phyloP scores from a whole-genome alignment of 2,329 filamentous ascomycete genomes.

The Monosporascus sp. region DNA sequence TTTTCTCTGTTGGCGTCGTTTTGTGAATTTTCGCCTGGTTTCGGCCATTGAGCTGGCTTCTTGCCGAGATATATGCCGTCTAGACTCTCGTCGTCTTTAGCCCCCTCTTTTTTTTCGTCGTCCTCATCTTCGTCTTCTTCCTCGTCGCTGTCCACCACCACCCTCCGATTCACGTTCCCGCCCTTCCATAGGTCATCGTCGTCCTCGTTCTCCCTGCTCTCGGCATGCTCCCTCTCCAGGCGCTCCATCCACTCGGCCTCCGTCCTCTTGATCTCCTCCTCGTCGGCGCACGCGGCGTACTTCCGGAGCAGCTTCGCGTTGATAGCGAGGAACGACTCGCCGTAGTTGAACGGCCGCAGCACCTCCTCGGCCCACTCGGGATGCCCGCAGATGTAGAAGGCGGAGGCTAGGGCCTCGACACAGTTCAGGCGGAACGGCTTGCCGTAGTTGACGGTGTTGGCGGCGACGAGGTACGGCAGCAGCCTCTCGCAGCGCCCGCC shows the following conservation, averaged over 20 bases:
- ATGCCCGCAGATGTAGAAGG: conserved; percentile 89
- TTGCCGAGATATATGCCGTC: conserved; percentile 59
- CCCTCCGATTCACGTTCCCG: conserved; percentile 75
- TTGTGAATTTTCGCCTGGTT: conserved; percentile 20
- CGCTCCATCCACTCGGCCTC: conserved; percentile 86
- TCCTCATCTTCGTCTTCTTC: conserved; percentile 44
- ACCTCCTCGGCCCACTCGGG: conserved; percentile 84
- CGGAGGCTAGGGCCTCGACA: conserved; percentile 87
- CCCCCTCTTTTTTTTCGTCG: conserved; percentile 38
- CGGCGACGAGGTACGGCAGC: conserved; percentile 90
- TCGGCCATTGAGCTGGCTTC: conserved; percentile 34
- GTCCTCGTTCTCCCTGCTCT: conserved; percentile 64
- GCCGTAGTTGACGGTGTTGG: conserved; percentile 96
- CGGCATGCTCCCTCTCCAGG: conserved; percentile 82
- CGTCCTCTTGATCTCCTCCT: conserved; percentile 74
- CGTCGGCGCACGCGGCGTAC: conserved; percentile 79
- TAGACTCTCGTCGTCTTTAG: conserved; percentile 37
- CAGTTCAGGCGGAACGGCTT: conserved; percentile 94
- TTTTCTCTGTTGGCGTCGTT: conserved; percentile 40
- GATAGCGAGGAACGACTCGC: conserved; percentile 82
- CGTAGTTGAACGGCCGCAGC: conserved; percentile 81
- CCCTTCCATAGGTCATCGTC: conserved; percentile 81
- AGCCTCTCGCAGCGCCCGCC: conserved; percentile 89
- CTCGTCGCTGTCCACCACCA: conserved; percentile 43
- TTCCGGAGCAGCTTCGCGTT: conserved; percentile 75